phyloP scores from a whole-genome alignment of 2,329 filamentous ascomycete genomes.

The Geosmithia putterillii region DNA sequence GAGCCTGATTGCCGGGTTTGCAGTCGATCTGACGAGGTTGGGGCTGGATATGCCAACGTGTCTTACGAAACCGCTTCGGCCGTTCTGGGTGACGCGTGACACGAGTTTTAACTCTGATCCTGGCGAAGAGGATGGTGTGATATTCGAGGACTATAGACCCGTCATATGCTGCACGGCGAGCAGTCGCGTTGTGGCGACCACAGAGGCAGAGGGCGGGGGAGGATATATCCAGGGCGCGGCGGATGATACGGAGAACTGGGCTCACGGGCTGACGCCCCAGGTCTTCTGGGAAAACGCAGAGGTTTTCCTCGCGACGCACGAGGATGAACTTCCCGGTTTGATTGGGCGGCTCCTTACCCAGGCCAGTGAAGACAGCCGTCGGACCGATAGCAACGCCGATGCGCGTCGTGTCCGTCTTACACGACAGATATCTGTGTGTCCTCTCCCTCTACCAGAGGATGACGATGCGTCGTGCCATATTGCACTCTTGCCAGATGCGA shows the following conservation, averaged over 20 bases:
- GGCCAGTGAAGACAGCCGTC: slow-evolving; percentile 5
- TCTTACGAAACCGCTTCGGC: slow-evolving; percentile 59
- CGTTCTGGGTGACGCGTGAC: slow-evolving; percentile 70
- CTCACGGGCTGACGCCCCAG: slow-evolving; percentile 61
- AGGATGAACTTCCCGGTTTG: slow-evolving; percentile 46
- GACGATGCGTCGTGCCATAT: slow-evolving; percentile 25
- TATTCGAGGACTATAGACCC: slow-evolving; percentile 49
- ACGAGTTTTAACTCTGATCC: slow-evolving; percentile 31
- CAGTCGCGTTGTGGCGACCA: slow-evolving; percentile 47
- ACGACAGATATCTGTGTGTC: slow-evolving; percentile 21
- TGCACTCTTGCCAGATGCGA: slow-evolving; percentile 25
- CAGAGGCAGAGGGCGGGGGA: slow-evolving; percentile 49
- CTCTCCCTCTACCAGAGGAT: slow-evolving; percentile 13
- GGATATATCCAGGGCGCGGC: slow-evolving; percentile 86
- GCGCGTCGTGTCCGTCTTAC: slow-evolving; percentile 16
- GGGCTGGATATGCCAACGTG: slow-evolving; percentile 36
- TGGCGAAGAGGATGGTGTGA: slow-evolving; percentile 4
- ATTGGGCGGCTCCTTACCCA: slow-evolving; percentile 18
- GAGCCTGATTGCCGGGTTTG: slow-evolving; percentile 41
- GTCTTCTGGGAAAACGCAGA: slow-evolving; percentile 68
- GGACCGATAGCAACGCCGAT: neutral
- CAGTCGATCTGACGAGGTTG: slow-evolving; percentile 44
- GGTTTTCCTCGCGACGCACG: slow-evolving; percentile 46
- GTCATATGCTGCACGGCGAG: slow-evolving; percentile 83
- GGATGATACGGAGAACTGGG: slow-evolving; percentile 93